These are phyloP conservation scores for Suaeda aralocaspica DNA, from an alignment of 148 eudicot species.

Conservation along the genomic window DNA sequence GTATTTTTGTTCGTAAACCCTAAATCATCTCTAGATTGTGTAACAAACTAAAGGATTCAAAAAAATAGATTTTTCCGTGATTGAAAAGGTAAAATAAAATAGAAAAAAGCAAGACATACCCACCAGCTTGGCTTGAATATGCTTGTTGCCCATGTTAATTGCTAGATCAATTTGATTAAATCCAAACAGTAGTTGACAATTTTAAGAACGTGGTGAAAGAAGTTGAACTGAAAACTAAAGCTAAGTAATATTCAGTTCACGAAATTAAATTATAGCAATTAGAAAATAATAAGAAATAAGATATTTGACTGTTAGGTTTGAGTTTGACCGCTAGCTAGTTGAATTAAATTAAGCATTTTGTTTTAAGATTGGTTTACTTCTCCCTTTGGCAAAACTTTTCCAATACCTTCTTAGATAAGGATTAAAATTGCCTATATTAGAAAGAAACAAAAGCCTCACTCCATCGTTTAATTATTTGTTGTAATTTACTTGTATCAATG, in stretches of 20 bases:
- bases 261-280: too few relatives aligned
- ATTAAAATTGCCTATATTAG: neutral
- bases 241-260: neutral
- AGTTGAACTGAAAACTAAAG: neutral
- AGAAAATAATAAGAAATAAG: neutral
- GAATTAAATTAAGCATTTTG: neutral
- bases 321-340: neutral
- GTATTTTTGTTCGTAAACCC: too few relatives aligned
- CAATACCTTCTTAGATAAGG: neutral
- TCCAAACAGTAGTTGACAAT: neutral
- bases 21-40: too few relatives aligned
- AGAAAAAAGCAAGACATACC: slow-evolving; percentile 39
- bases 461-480: neutral
- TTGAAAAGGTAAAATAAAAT: too few relatives aligned
- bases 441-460: neutral
- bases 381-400: neutral
- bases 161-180: slow-evolving; percentile 23
- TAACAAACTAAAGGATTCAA: too few relatives aligned
- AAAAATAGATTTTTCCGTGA: too few relatives aligned
- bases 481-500: too few relatives aligned
- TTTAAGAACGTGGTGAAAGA: neutral
- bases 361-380: neutral
- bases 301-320: neutral
- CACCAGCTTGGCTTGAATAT: slow-evolving; percentile 70
- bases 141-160: slow-evolving; percentile 42